Conservation (phyloP, 2,329 filamentous ascomycete species). For the Cladosporium colombiae region DNA sequence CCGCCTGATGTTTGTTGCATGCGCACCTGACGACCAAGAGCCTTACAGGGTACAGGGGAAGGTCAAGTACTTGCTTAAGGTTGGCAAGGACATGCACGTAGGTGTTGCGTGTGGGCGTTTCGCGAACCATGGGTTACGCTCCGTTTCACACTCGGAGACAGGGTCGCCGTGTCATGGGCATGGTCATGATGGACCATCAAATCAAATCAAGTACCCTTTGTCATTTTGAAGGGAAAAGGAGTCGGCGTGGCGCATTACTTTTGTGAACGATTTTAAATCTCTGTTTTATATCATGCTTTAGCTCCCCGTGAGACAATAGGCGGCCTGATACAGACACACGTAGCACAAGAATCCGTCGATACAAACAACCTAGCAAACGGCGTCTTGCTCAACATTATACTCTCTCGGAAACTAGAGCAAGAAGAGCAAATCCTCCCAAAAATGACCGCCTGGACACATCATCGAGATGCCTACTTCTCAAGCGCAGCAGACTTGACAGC, state of each 20-base stretch:
- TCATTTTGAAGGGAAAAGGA: background rate
- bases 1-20: background rate
- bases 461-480: background rate
- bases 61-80: background rate
- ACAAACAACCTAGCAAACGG: background rate
- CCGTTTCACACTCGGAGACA: background rate
- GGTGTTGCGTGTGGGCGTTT: background rate
- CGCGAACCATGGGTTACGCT: background rate
- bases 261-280: background rate
- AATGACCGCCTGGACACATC: background rate
- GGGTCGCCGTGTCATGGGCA: background rate
- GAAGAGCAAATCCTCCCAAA: background rate
- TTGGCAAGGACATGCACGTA: background rate
- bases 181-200: background rate
- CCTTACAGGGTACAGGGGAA: background rate
- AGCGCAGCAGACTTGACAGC: conserved; percentile 16
- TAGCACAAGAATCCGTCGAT: background rate
- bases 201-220: background rate
- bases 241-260: background rate
- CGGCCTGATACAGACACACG: background rate
- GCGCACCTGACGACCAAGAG: background rate
- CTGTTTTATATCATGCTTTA: background rate
- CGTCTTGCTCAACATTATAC: background rate
- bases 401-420: background rate
- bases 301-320: background rate